Percentiles rank a stretch among this genome's conserved stretches.
Evolutionary conservation across 371 early-diverging fungal species (phyloP).

Genomic region (Syncephalastrum monosporum): DNA sequence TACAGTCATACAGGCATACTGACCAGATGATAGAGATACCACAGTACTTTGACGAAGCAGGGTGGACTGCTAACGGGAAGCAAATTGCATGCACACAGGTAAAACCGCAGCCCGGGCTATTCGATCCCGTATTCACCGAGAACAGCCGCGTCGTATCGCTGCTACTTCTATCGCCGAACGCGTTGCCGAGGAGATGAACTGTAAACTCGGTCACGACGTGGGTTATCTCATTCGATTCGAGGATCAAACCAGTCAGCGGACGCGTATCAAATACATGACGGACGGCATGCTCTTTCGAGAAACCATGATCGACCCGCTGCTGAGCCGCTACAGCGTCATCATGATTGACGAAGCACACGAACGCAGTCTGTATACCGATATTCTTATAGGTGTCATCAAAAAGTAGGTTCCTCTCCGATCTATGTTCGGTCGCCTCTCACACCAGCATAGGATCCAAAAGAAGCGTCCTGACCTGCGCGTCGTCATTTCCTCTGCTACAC

Average conservation of each 20-base stretch:
- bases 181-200: constrained; percentile 90
- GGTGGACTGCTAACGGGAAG: constrained; percentile 59
- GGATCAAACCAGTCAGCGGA: constrained; percentile 54
- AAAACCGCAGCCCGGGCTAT: constrained; percentile 1
- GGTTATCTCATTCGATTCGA: constrained; percentile 80
- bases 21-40: constrained; percentile 60
- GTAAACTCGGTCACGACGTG: constrained; percentile 67
- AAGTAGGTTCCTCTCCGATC: constrained; percentile 38
- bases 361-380: constrained; percentile 84
- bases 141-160: constrained; percentile 92
- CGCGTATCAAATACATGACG: constrained; percentile 87
- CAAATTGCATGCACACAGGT: constrained; percentile 80
- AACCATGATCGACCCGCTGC: constrained; percentile 69
- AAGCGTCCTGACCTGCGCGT: constrained; percentile 62
- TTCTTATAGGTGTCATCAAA: constrained; percentile 79
- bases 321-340: constrained; percentile 79
- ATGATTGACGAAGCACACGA: constrained; percentile 97
- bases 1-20: neutral
- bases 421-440: no score
- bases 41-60: constrained; percentile 75
- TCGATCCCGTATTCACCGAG: no score
- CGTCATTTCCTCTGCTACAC: constrained; percentile 81
- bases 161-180: constrained; percentile 96
- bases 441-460: constrained; percentile 51
- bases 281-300: constrained; percentile 90